Conservation (phyloP, 768 basidiomycete species). For the Naganishia vaughanmartiniae region DNA sequence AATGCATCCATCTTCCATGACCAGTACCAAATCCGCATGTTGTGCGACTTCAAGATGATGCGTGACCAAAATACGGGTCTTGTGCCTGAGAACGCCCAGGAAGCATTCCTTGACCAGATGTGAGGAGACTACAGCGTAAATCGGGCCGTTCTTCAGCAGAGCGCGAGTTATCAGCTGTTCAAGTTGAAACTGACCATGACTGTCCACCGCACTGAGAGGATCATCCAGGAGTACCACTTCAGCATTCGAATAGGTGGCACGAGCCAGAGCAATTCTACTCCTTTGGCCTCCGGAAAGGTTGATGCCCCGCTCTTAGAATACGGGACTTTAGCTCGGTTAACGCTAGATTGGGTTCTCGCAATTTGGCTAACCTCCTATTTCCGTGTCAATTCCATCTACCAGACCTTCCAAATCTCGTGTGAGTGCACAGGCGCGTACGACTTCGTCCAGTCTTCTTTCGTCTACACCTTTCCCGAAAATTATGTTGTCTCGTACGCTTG, state of each 20-base stretch:
- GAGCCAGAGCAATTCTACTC: slow-evolving; percentile 43
- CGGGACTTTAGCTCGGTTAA: too few species aligned
- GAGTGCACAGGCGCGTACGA: too few species aligned
- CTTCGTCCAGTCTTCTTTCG: too few species aligned
- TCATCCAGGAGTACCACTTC: slow-evolving; percentile 49
- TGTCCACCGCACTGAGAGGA: slow-evolving; percentile 36
- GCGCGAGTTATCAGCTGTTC: slow-evolving; percentile 52
- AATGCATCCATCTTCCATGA: slow-evolving; percentile 53
- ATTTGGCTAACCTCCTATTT: too few species aligned
- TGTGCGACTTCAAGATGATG: slow-evolving; percentile 49
- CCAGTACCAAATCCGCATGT: slow-evolving; percentile 44
- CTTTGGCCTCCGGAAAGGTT: slow-evolving; percentile 51
- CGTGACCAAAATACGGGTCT: slow-evolving; percentile 63
- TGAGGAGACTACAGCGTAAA: slow-evolving; percentile 58
- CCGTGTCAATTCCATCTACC: too few species aligned
- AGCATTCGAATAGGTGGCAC: slow-evolving; percentile 39
- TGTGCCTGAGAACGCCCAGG: slow-evolving; percentile 53
- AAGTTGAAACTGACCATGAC: slow-evolving; percentile 3
- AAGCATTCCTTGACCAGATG: slow-evolving; percentile 65
- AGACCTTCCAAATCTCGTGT: too few species aligned
- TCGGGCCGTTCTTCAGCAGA: slow-evolving; percentile 68
- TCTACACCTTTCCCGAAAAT: too few species aligned
- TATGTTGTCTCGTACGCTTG: too few species aligned
- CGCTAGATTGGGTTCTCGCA: too few species aligned
- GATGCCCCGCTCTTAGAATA: slow-evolving; percentile 77